Base-by-base conservation (phyloP, 306 rosid genomes). In the Myrica gale region DNA sequence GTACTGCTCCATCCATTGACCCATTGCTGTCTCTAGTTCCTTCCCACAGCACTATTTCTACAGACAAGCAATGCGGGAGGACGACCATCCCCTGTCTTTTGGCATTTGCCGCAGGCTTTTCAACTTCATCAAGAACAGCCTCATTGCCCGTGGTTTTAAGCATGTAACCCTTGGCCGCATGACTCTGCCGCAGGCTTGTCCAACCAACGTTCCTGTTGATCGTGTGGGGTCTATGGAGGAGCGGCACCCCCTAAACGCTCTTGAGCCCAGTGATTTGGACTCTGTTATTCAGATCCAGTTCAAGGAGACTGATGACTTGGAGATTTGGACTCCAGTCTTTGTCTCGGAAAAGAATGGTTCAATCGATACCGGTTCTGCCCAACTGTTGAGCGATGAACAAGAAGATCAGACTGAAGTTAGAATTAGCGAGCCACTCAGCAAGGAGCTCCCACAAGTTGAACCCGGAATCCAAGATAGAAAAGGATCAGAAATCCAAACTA, bases 51-150 rank as follows among this genome's bases (percentile, higher is more conserved):
- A 12, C 16, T 16, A 17, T 65, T 42, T 65, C 50, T 42, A 0
- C 37, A 39, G 50, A 42, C 48, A 43, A 51, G n/a, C 71, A 9
- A 74, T 80, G 87, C 76, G 19, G 46, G 76, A 72, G 60, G 39
- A 37, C 51, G 32, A 51, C 21, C 41, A 37, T 4, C 48, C 72
- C 3, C 52, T 51, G 11, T 45, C 74, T n/a, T 69, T 69, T 7
- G 73, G 72, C 70, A 73, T 80, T 77, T 84, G 74, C 77, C 77
- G 32, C 15, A 60, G 46, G 74, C 73, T 80, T 32, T 52, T 84
- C 61, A 53, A 68, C 82, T 76, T 80, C 74, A 45, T 80, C 48
- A 17, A 76, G 67, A 71, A 79, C 78, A 75, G 8, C 54, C 68
- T 71, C 60, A 50, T 79, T 17, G 66, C 76, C 41, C 48, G 74